Evolutionary conservation across 2,329 filamentous ascomycete species (phyloP).

Genomic region (Fusarium penzigii): DNA sequence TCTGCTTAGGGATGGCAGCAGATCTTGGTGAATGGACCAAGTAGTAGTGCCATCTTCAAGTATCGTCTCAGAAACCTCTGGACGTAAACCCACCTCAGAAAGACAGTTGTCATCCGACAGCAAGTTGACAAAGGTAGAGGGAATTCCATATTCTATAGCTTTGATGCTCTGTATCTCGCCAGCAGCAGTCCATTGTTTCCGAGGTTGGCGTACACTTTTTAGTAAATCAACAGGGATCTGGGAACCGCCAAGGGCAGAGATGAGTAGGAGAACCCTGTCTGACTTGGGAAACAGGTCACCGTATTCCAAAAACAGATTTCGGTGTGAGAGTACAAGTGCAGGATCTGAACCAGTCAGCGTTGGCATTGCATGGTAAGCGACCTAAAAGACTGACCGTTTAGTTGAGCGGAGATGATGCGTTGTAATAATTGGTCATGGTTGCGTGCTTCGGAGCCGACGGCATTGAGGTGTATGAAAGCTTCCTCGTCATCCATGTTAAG

Average conservation of each 20-base stretch:
- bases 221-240: constrained; percentile 28
- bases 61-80: constrained; percentile 11
- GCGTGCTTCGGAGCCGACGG: constrained; percentile 14
- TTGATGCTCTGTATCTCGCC: constrained; percentile 29
- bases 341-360: constrained; percentile 6
- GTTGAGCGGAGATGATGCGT: constrained; percentile 22
- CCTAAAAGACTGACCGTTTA: constrained; percentile 9
- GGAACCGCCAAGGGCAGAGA: constrained; percentile 24
- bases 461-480: constrained; percentile 29
- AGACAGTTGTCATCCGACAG: constrained; percentile 19
- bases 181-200: constrained; percentile 26
- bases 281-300: constrained; percentile 25
- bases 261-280: constrained; percentile 28
- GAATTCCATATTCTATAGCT: constrained; percentile 27
- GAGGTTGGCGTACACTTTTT: constrained; percentile 17
- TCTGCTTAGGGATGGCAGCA: neutral
- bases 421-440: constrained; percentile 24
- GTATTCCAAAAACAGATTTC: constrained; percentile 28
- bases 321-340: constrained; percentile 15
- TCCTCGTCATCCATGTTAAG: constrained; percentile 36
- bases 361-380: accelerated
- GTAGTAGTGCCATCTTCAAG: constrained; percentile 20
- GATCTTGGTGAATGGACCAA: constrained; percentile 23
- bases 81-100: neutral
- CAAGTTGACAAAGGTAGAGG: constrained; percentile 14